Evolutionary conservation across 805 yeast genomes (phyloP).

Genomic region (Kuraishia floccosa): DNA sequence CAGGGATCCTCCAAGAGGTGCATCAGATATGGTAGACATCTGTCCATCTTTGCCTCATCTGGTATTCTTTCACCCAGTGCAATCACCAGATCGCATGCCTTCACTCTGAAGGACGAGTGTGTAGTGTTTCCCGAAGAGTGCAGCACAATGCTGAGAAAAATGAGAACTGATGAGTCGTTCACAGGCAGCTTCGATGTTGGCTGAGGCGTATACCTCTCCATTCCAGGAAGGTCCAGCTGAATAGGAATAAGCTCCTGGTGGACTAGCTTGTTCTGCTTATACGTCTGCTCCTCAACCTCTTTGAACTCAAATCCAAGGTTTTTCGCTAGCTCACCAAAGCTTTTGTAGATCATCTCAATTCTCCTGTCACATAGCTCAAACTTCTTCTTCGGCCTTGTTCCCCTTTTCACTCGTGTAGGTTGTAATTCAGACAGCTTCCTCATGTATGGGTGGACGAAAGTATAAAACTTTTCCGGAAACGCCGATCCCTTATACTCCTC

Average conservation of each 20-base stretch:
- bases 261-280: conserved; percentile 5
- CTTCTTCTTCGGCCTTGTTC: conserved; percentile 10
- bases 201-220: conserved; percentile 32
- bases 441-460: conserved; percentile 61
- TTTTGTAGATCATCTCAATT: conserved; percentile 46
- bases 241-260: conserved; percentile 21
- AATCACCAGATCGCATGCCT: conserved; percentile 66
- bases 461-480: conserved; percentile 63
- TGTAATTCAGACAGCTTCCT: conserved; percentile 19
- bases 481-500: conserved; percentile 31
- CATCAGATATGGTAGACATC: conserved; percentile 73
- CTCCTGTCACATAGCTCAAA: conserved; percentile 39
- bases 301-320: conserved; percentile 24
- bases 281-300: conserved; percentile 5
- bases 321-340: conserved; percentile 38
- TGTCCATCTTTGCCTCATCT: conserved; percentile 79
- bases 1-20: conserved; percentile 61
- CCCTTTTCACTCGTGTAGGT: too few species aligned
- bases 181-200: conserved; percentile 15
- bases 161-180: conserved; percentile 38
- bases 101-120: conserved; percentile 45
- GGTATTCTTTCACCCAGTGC: conserved; percentile 65
- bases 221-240: conserved; percentile 38
- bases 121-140: conserved; percentile 52
- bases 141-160: conserved; percentile 45